These are phyloP conservation scores for Sporothrix protearum DNA, from an alignment of 2,329 filamentous ascomycete genomes.

Conservation along the genomic window DNA sequence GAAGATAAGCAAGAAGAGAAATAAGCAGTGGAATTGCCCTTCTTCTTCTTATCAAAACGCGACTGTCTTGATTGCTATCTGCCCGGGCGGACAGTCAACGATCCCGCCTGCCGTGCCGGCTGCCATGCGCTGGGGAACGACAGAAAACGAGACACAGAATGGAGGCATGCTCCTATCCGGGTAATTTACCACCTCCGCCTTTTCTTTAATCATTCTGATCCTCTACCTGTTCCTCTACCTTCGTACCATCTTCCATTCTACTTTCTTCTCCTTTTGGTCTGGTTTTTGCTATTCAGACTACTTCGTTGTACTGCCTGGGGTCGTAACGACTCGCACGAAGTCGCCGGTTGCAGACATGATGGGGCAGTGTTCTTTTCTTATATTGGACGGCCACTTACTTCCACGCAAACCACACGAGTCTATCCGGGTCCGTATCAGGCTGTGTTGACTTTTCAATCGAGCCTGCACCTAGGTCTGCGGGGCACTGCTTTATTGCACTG, in stretches of 20 bases:
- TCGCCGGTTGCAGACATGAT: neutral
- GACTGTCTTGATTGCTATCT: neutral
- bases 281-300: neutral
- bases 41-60: neutral
- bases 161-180: conserved; percentile 4
- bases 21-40: neutral
- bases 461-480: neutral
- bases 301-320: neutral
- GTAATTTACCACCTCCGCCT: neutral
- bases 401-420: conserved; percentile 1
- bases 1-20: neutral
- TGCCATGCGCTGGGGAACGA: neutral
- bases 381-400: too few relatives aligned
- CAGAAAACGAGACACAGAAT: neutral
- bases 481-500: neutral
- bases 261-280: neutral
- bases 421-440: neutral
- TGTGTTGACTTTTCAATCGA: neutral
- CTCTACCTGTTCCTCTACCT: neutral
- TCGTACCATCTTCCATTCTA: neutral
- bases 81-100: neutral
- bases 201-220: neutral
- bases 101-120: too few relatives aligned
- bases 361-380: neutral
- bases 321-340: neutral